Conservation (phyloP, 495 filamentous ascomycete species). For the Friedmanniomyces simplex region DNA sequence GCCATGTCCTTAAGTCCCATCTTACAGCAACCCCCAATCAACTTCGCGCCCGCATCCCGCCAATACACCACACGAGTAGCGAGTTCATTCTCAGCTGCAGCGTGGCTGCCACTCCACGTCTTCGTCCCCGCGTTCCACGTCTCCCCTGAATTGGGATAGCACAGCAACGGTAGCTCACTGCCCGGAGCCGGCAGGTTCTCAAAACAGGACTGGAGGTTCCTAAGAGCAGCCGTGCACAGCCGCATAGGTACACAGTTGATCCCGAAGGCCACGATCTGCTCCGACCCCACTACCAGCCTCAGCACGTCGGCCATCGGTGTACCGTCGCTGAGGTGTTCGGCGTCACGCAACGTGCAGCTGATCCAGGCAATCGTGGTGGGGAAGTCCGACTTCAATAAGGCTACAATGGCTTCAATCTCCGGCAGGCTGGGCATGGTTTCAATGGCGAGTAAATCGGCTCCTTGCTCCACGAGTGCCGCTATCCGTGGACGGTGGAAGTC, state of each 20-base stretch:
- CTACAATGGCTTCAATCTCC: constrained; percentile 21
- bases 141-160: constrained; percentile 32
- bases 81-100: neutral
- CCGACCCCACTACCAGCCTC: neutral
- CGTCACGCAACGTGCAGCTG: constrained; percentile 23
- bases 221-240: constrained; percentile 14
- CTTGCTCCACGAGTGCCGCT: constrained; percentile 23
- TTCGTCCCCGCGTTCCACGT: constrained; percentile 22
- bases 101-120: constrained; percentile 16
- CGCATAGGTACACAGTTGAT: constrained; percentile 25
- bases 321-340: constrained; percentile 23
- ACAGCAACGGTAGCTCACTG: constrained; percentile 17
- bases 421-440: constrained; percentile 27
- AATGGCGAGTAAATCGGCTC: constrained; percentile 26
- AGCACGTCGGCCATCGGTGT: constrained; percentile 7
- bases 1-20: constrained; percentile 22
- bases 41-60: constrained; percentile 13
- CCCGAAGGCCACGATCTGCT: constrained; percentile 25
- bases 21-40: constrained; percentile 30
- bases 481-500: constrained; percentile 28
- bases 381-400: constrained; percentile 22
- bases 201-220: constrained; percentile 2
- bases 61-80: constrained; percentile 1
- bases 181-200: neutral
- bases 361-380: constrained; percentile 22